A percentile compares a stretch with the other conserved stretches of the same genome.
Evolutionary conservation across 257 asterid species (phyloP).

Genomic region (Capsicum chinense): DNA sequence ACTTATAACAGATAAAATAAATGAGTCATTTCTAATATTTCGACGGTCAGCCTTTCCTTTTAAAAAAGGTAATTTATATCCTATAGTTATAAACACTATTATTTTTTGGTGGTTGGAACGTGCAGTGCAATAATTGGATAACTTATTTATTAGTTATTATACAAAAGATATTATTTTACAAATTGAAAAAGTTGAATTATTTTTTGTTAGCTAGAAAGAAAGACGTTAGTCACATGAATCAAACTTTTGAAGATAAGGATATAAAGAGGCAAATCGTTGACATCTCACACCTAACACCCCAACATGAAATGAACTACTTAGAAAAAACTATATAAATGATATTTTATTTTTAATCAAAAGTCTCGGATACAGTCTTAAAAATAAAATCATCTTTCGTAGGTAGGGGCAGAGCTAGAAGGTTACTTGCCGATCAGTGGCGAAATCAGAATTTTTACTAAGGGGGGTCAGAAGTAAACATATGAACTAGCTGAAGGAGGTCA

Average conservation of each 20-base stretch:
- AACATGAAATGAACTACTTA: conserved; percentile 8
- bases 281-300: conserved; percentile 32
- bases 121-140: too few relatives aligned
- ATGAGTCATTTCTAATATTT: too few relatives aligned
- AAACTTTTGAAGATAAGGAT: conserved; percentile 49
- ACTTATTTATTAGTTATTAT: background rate
- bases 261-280: conserved; percentile 51
- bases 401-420: background rate
- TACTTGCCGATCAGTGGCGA: background rate
- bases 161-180: background rate
- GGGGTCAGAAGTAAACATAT: too few relatives aligned
- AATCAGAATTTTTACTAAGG: too few relatives aligned
- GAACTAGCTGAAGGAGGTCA: too few relatives aligned
- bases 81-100: too few relatives aligned
- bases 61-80: too few relatives aligned
- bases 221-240: conserved; percentile 63
- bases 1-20: too few relatives aligned
- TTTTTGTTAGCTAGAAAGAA: conserved; percentile 39
- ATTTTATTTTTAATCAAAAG: background rate
- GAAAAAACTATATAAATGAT: background rate
- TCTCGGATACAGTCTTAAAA: background rate
- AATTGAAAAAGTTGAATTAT: conserved; percentile 29
- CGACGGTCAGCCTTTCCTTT: too few relatives aligned
- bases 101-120: too few relatives aligned
- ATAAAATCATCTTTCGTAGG: background rate